A percentile compares a stretch with the other conserved stretches of the same genome.
Conservation (phyloP, 2,329 filamentous ascomycete genomes). For the Epichloe bromicola region DNA sequence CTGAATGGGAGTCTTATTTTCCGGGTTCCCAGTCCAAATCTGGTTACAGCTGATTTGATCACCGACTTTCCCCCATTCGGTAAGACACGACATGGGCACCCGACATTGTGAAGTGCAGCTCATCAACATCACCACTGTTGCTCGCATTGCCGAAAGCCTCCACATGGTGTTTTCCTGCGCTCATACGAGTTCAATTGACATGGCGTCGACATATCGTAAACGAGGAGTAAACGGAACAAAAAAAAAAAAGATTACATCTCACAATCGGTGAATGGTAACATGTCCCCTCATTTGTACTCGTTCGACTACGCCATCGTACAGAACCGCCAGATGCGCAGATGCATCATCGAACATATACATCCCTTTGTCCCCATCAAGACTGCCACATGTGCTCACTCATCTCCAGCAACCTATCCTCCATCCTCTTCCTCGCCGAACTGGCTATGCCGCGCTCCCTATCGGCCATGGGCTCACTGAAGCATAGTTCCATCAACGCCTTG, state of each 20-base stretch:
- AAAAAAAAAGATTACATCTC: no score
- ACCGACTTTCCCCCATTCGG: no score
- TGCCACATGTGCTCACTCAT: slow-evolving; percentile 65
- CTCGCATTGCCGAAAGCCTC: background rate
- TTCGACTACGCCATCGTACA: background rate
- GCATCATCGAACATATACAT: background rate
- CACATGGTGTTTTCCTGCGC: no score
- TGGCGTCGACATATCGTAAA: no score
- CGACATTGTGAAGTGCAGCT: no score
- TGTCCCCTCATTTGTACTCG: background rate
- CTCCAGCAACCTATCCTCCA: slow-evolving; percentile 57
- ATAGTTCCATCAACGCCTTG: slow-evolving; percentile 52
- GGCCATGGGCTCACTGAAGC: slow-evolving; percentile 52
- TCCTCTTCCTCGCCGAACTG: slow-evolving; percentile 51
- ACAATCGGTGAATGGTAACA: no score
- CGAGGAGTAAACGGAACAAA: no score
- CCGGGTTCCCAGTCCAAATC: no score
- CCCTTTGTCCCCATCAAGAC: slow-evolving; percentile 14
- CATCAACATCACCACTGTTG: background rate
- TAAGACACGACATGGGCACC: no score
- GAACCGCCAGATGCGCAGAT: background rate
- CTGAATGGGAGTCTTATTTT: no score
- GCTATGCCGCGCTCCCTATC: slow-evolving; percentile 56
- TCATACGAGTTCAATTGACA: background rate
- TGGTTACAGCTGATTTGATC: no score